Evolutionary conservation across 345 rosid genomes (phyloP), one percentile per base, ranked within the genome.

Genomic region (Rubroshorea leprosula): DNA sequence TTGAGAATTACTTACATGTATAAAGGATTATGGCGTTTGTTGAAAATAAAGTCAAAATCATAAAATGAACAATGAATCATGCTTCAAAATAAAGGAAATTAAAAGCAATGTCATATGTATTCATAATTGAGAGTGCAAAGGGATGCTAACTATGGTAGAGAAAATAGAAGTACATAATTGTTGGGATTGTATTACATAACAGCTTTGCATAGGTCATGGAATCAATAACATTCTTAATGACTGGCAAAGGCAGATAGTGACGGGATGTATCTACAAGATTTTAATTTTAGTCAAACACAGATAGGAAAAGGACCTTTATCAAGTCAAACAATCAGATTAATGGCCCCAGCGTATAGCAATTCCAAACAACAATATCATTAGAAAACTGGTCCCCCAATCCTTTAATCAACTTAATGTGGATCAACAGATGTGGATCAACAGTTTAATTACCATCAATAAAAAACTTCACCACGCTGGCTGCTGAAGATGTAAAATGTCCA

Each of bases 171-270:
- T 25, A 41, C 14, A 19, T 39, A 50, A 17, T 23, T 47, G 15
- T 21, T 39, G 23, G 23, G 27, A 41, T 46, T 47, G 67, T n/a
- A 60, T 52, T 21, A 52, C 85, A 48, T 80, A 81, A 90, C 73
- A 86, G 74, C 72, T 86, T 83, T 51, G 95, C 73, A 51, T 81
- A 81, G 53, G 87, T 67, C 88, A 86, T 81, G 10, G 88, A 74
- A 57, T 86, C 81, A 58, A 86, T 86, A n/a, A 86, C 87, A 29
- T 76, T 80, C 75, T 81, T 81, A 12, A 83, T 80, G 60, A 75
- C 57, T 0, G 79, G 62, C 66, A 81, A 26, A 27, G 95, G 84
- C 66, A 72, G 80, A 70, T 79, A 86, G 57, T 86, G 95, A 59
- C 95, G 79, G 31, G 95, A 76, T 50, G 95, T 86, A 73, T 86